Conservation (phyloP, 441 rosid species). For the Hura crepitans region DNA sequence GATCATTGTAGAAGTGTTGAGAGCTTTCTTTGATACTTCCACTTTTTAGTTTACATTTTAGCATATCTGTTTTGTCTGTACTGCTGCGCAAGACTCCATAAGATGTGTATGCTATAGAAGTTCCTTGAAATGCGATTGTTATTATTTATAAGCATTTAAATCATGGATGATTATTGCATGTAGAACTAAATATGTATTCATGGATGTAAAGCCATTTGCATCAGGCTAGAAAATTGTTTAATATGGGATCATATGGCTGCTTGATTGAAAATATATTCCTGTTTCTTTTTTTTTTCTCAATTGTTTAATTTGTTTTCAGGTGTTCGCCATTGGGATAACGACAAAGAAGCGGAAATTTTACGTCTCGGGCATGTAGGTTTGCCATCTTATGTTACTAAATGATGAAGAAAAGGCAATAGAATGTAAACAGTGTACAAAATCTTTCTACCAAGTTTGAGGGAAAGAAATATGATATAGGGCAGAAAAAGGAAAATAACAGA, state of each 20-base stretch:
- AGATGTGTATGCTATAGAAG: neutral
- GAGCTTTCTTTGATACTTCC: neutral
- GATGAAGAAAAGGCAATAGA: neutral
- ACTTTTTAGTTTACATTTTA: neutral
- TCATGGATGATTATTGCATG: constrained; percentile 4
- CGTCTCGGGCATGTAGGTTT: constrained; percentile 82
- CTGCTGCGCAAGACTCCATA: neutral
- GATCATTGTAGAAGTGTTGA: neutral
- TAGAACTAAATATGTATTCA: neutral
- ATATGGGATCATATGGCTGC: neutral
- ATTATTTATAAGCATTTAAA: neutral
- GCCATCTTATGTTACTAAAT: neutral
- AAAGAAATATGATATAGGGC: neutral
- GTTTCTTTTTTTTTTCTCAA: constrained; percentile 1
- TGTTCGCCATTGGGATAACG: constrained; percentile 56
- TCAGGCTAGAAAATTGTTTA: neutral
- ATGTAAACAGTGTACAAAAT: neutral
- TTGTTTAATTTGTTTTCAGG: constrained; percentile 42
- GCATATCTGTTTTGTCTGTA: neutral
- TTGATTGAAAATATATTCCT: neutral
- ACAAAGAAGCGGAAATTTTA: constrained; percentile 71
- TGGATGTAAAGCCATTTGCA: neutral
- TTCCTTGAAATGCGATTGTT: neutral
- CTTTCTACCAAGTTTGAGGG: neutral
- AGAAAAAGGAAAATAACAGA: neutral